A percentile compares a stretch with the other conserved stretches of the same genome.
Evolutionary conservation across 768 basidiomycete genomes (phyloP).

Genomic region (Auriscalpium microsporum): DNA sequence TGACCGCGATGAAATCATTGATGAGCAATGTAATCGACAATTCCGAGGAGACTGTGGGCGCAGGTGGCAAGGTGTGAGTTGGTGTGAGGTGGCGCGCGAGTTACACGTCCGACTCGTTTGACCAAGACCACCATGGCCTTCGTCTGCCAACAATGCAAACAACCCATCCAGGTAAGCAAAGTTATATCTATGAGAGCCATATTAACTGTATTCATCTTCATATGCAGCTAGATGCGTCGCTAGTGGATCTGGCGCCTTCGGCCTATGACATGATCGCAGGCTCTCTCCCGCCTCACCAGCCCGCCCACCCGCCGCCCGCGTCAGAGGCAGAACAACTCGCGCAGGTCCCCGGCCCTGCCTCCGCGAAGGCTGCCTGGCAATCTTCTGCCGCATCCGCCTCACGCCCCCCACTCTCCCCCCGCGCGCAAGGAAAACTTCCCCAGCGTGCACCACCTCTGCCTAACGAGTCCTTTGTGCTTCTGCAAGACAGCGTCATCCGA

Average conservation of each 20-base stretch:
- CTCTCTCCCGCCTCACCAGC: constrained; percentile 48
- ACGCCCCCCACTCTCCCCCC: constrained; percentile 36
- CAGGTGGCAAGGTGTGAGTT: neutral
- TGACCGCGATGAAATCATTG: too few relatives aligned
- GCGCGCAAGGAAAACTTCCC: constrained; percentile 52
- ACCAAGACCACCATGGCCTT: constrained; percentile 29
- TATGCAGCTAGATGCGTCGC: constrained; percentile 76
- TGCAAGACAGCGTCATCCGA: constrained; percentile 75
- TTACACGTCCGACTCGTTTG: neutral
- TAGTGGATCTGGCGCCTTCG: constrained; percentile 77
- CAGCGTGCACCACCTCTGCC: constrained; percentile 48
- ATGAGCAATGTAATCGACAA: too few relatives aligned
- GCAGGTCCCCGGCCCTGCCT: constrained; percentile 38
- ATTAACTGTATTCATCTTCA: neutral
- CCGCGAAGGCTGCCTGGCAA: constrained; percentile 58
- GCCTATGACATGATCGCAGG: constrained; percentile 82
- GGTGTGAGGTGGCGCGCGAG: neutral
- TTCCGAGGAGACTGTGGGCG: neutral
- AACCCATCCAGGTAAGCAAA: constrained; percentile 65
- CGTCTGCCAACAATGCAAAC: constrained; percentile 86
- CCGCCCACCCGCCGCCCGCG: constrained; percentile 28
- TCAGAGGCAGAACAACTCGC: constrained; percentile 38
- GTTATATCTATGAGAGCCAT: constrained; percentile 2
- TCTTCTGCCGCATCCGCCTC: constrained; percentile 37
- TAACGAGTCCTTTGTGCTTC: constrained; percentile 84